These are phyloP conservation scores for Yamagishiella unicocca DNA, from an alignment of 139 green algal genomes.

Conservation along the genomic window DNA sequence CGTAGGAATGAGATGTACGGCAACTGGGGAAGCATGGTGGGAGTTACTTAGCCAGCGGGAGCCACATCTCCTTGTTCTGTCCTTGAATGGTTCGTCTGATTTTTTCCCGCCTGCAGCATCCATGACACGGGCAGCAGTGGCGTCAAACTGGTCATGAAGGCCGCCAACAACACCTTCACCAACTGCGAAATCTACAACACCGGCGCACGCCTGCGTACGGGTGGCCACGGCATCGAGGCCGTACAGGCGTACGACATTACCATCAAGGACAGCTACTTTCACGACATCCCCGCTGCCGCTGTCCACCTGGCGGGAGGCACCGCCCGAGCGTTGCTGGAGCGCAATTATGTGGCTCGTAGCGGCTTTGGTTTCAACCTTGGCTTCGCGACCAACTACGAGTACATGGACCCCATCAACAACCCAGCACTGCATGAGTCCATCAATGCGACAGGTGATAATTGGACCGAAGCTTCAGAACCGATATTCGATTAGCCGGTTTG, in stretches of 20 bases:
- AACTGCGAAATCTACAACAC: conserved; percentile 37
- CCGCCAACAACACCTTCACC: conserved; percentile 27
- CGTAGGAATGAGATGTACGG: neutral
- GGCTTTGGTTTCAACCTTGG: conserved; percentile 42
- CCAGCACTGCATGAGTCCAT: conserved; percentile 21
- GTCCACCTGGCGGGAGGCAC: conserved; percentile 38
- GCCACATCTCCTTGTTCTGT: too few species aligned
- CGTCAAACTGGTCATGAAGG: conserved; percentile 40
- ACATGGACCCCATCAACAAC: conserved; percentile 45
- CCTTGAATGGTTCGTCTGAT: too few species aligned
- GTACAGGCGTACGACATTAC: conserved; percentile 36
- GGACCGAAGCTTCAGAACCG: too few species aligned
- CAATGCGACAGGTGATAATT: conserved; percentile 11
- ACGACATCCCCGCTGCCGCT: conserved; percentile 40
- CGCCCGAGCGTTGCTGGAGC: conserved; percentile 4
- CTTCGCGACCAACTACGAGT: conserved; percentile 31
- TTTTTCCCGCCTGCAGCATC: conserved; percentile 30
- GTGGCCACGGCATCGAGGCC: conserved; percentile 41
- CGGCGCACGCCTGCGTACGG: conserved; percentile 9
- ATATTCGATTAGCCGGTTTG: too few species aligned
- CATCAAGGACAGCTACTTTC: conserved; percentile 43
- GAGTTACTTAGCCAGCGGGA: too few species aligned
- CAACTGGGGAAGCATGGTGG: too few species aligned
- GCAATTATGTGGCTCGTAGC: conserved; percentile 26
- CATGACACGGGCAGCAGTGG: conserved; percentile 40